These are phyloP conservation scores for Pichia insulana DNA, from an alignment of 805 yeast genomes.

Conservation along the genomic window DNA sequence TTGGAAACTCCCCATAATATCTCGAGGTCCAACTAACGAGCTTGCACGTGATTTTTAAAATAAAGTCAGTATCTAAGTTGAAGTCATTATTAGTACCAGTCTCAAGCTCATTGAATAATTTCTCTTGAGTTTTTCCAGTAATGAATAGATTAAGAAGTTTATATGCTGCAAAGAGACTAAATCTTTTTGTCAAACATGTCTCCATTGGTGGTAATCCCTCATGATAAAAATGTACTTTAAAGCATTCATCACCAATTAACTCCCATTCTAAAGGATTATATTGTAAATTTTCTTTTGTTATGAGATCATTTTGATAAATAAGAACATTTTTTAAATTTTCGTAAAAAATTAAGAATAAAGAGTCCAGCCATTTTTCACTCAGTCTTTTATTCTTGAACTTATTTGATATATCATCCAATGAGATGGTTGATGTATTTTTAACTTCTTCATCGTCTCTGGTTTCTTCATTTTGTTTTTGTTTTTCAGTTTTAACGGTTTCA, in stretches of 20 bases:
- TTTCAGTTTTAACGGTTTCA: conserved; percentile 15
- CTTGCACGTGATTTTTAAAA: conserved; percentile 37
- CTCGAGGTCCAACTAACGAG: conserved; percentile 54
- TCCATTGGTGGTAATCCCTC: conserved; percentile 45
- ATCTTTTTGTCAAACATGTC: conserved; percentile 47
- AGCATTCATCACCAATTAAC: conserved; percentile 49
- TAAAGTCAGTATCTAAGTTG: conserved; percentile 26
- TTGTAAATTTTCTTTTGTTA: conserved; percentile 21
- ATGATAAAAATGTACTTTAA: conserved; percentile 38
- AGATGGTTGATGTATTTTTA: conserved; percentile 15
- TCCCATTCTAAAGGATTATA: conserved; percentile 73
- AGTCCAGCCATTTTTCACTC: conserved; percentile 70
- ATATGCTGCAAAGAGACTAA: conserved; percentile 51
- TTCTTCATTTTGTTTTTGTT: conserved; percentile 7
- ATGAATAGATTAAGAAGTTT: conserved; percentile 40
- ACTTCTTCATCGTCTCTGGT: not conserved
- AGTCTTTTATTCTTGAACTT: conserved; percentile 39
- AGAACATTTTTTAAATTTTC: conserved; percentile 76
- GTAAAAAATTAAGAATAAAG: conserved; percentile 54
- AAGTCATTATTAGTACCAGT: conserved; percentile 3
- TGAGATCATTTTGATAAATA: conserved; percentile 34
- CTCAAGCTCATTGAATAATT: conserved; percentile 9
- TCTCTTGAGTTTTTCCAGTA: conserved; percentile 16
- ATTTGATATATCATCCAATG: conserved; percentile 18
- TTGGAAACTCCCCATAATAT: conserved; percentile 51